A percentile compares a stretch with the other conserved stretches of the same genome.
phyloP scores from a whole-genome alignment of 208 protist genomes.

The Leishmania gerbilli region DNA sequence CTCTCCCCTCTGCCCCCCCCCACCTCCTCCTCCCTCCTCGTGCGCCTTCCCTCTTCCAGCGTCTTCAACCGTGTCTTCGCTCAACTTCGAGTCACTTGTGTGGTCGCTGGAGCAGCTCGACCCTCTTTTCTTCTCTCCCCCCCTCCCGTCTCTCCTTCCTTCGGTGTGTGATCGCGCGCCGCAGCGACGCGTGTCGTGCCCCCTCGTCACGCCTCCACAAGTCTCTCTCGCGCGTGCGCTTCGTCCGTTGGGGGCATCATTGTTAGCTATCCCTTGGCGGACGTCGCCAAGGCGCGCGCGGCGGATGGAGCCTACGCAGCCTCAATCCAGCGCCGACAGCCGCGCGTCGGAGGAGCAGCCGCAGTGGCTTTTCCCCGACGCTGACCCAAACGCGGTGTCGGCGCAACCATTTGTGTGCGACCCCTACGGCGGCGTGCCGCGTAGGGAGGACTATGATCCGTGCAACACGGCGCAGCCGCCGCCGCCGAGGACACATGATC shows the following conservation, averaged over 20 bases:
- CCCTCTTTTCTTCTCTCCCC: not conserved
- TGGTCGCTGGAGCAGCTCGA: not conserved
- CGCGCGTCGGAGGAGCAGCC: slow-evolving; percentile 4
- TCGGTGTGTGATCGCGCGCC: not conserved
- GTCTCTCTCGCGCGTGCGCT: not conserved
- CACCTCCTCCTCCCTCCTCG: not conserved
- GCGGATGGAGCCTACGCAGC: not conserved
- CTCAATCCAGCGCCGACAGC: not conserved
- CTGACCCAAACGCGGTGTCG: not conserved
- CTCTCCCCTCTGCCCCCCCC: not conserved
- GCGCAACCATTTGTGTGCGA: slow-evolving; percentile 30
- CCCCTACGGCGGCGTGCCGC: slow-evolving; percentile 51
- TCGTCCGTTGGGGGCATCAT: not conserved
- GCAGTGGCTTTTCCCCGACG: slow-evolving; percentile 12
- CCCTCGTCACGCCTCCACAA: not conserved
- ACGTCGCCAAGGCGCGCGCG: not conserved
- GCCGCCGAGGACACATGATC: slow-evolving; percentile 7
- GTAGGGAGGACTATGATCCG: slow-evolving; percentile 36
- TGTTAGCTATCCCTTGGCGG: not conserved
- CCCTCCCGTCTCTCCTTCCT: not conserved
- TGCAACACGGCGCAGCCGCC: slow-evolving; percentile 22
- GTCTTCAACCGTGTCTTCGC: not conserved
- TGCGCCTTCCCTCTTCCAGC: not conserved
- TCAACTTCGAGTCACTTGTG: not conserved
- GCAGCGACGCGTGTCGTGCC: not conserved